These are phyloP conservation scores for Kodamaea hsintzibuensis DNA, from an alignment of 805 yeast genomes.

Conservation along the genomic window DNA sequence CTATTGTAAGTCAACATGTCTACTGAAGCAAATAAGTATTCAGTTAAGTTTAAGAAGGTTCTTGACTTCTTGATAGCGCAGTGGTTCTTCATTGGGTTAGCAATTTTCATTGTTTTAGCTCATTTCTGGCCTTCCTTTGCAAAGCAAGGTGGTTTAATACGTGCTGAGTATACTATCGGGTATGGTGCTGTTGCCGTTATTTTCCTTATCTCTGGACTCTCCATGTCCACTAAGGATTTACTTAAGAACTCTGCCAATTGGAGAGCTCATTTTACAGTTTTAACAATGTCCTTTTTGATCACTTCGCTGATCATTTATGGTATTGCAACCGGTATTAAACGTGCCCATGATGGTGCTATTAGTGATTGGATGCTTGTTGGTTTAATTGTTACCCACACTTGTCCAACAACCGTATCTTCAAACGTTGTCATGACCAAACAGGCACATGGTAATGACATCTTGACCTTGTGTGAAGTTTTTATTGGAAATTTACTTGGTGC, in stretches of 20 bases:
- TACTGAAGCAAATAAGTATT: not conserved
- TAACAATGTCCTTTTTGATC: constrained; percentile 66
- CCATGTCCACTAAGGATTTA: constrained; percentile 67
- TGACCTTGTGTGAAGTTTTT: constrained; percentile 82
- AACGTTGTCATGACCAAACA: constrained; percentile 89
- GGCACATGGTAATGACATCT: constrained; percentile 79
- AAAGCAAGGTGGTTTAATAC: constrained; percentile 73
- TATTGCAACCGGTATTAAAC: constrained; percentile 63
- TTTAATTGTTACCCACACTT: constrained; percentile 75
- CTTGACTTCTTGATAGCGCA: constrained; percentile 40
- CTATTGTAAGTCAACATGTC: not conserved
- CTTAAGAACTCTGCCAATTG: constrained; percentile 67
- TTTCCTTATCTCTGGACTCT: constrained; percentile 77
- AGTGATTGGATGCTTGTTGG: constrained; percentile 81
- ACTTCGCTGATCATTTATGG: constrained; percentile 75
- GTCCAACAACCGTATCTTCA: constrained; percentile 91
- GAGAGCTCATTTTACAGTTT: constrained; percentile 79
- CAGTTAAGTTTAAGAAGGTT: constrained; percentile 13
- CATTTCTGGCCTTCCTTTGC: constrained; percentile 82
- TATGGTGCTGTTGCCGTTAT: constrained; percentile 88
- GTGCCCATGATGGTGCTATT: constrained; percentile 56
- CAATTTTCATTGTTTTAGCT: constrained; percentile 72
- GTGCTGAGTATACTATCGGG: constrained; percentile 73
- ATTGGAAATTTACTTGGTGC: constrained; percentile 86
- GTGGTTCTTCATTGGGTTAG: constrained; percentile 79